phyloP scores from a whole-genome alignment of 371 early-diverging fungal genomes.

The Mortierella sp. region DNA sequence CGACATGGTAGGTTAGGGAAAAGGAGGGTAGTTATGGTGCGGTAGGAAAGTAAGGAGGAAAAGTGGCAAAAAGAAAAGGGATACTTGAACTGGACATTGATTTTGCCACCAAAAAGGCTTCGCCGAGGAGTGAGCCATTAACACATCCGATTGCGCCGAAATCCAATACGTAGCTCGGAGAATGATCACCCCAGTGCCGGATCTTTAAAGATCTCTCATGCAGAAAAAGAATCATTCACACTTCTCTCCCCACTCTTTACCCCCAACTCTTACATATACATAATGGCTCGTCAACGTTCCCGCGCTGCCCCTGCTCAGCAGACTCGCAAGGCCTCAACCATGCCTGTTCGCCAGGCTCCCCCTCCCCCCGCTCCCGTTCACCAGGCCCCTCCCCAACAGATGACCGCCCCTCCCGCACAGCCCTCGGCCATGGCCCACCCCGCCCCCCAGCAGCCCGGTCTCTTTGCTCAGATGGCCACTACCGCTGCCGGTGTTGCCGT shows the following conservation, averaged over 20 bases:
- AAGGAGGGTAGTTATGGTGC: not conserved
- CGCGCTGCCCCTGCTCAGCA: slow-evolving; percentile 74
- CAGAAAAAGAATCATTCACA: no score
- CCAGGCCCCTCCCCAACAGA: slow-evolving; percentile 47
- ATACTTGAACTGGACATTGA: not conserved
- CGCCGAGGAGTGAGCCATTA: not conserved
- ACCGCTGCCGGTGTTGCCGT: slow-evolving; percentile 96
- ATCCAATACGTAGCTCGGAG: not conserved
- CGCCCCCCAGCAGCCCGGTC: slow-evolving; percentile 69
- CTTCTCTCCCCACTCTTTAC: not conserved
- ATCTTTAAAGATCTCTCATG: no score
- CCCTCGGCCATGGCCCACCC: slow-evolving; percentile 63
- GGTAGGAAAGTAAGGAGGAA: not conserved
- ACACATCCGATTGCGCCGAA: not conserved
- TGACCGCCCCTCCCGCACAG: slow-evolving; percentile 61
- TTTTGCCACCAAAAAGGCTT: slow-evolving; percentile 31
- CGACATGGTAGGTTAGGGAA: slow-evolving; percentile 7
- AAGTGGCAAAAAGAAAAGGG: not conserved
- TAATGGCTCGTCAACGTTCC: slow-evolving; percentile 56
- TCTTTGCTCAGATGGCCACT: slow-evolving; percentile 75
- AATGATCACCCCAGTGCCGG: no score
- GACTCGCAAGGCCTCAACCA: slow-evolving; percentile 77
- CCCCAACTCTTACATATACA: slow-evolving; percentile 6
- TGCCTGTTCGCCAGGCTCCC: slow-evolving; percentile 77
- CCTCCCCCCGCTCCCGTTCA: slow-evolving; percentile 59